Conservation (phyloP, 2,329 filamentous ascomycete species). For the Lachnellula arida region DNA sequence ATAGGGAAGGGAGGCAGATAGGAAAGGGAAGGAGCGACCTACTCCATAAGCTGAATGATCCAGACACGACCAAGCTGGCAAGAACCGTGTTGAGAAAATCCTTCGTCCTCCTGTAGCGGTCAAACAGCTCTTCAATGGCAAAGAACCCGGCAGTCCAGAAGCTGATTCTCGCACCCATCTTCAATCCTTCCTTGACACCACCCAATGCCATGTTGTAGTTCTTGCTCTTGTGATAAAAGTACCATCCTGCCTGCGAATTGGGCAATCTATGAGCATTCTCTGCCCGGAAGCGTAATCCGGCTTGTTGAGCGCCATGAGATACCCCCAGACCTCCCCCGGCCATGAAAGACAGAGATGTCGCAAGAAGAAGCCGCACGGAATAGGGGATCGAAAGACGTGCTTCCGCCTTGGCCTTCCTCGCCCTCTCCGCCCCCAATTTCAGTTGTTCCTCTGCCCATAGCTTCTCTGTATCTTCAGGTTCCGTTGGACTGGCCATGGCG, state of each 20-base stretch:
- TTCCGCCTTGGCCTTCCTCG: conserved; percentile 1
- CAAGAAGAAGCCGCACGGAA: conserved; percentile 60
- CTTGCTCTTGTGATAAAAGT: conserved; percentile 97
- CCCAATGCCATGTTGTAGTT: conserved; percentile 83
- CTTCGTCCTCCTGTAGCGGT: conserved; percentile 62
- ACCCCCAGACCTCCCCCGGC: conserved; percentile 69
- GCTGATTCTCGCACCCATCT: conserved; percentile 66
- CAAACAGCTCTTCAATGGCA: conserved; percentile 78
- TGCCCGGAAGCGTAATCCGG: conserved; percentile 81
- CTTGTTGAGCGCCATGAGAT: conserved; percentile 66
- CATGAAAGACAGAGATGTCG: conserved; percentile 57
- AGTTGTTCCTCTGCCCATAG: not conserved
- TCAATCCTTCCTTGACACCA: conserved; percentile 72
- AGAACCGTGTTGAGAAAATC: conserved; percentile 79
- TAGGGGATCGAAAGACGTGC: conserved; percentile 57
- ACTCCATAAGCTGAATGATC: conserved; percentile 84
- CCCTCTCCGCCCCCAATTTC: not conserved
- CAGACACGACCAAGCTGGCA: conserved; percentile 79
- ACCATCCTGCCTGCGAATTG: conserved; percentile 80
- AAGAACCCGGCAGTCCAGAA: conserved; percentile 75
- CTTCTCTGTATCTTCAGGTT: conserved; percentile 9
- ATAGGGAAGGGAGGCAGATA: too few relatives aligned
- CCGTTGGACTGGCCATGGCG: conserved; percentile 11
- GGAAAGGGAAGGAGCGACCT: conserved; percentile 34
- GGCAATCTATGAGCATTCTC: conserved; percentile 96